Evolutionary conservation across 2,329 filamentous ascomycete genomes (phyloP).

Genomic region (Botrytis fabae): DNA sequence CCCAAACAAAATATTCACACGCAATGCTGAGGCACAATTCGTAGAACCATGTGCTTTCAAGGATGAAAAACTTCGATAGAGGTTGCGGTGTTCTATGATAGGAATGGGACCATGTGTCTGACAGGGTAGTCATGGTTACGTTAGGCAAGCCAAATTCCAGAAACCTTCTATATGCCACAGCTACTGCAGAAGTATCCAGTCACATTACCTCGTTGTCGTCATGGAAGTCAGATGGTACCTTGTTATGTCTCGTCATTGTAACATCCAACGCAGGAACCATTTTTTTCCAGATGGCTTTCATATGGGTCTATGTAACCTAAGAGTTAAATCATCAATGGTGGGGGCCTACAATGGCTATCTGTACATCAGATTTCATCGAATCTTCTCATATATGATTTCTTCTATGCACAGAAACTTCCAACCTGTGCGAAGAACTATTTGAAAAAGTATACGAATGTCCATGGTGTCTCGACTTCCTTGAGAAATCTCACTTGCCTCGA

Average conservation of each 20-base stretch:
- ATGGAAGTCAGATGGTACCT: constrained; percentile 17
- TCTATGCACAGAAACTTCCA: background rate
- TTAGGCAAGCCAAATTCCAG: constrained; percentile 18
- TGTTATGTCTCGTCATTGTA: constrained; percentile 12
- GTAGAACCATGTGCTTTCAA: constrained; percentile 5
- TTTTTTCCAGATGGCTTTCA: constrained; percentile 15
- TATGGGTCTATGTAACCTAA: constrained; percentile 2
- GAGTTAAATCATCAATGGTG: background rate
- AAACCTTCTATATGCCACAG: constrained; percentile 17
- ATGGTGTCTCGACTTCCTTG: background rate
- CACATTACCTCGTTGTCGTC: constrained; percentile 18
- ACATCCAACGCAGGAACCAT: constrained; percentile 16
- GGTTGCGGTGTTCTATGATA: constrained; percentile 12
- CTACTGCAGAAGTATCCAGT: constrained; percentile 10
- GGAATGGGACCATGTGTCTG: constrained; percentile 18
- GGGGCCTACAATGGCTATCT: constrained; percentile 4
- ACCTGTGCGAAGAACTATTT: background rate
- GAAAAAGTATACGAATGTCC: background rate
- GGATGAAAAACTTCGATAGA: constrained; percentile 3
- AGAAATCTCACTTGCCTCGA: background rate
- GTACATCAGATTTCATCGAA: background rate
- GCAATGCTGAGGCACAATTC: constrained; percentile 15
- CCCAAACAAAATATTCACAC: constrained; percentile 12
- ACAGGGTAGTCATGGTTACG: constrained; percentile 15
- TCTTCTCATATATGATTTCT: background rate